Base-by-base conservation (phyloP, 2,329 filamentous ascomycete genomes). In the Aspergillus sojae region DNA sequence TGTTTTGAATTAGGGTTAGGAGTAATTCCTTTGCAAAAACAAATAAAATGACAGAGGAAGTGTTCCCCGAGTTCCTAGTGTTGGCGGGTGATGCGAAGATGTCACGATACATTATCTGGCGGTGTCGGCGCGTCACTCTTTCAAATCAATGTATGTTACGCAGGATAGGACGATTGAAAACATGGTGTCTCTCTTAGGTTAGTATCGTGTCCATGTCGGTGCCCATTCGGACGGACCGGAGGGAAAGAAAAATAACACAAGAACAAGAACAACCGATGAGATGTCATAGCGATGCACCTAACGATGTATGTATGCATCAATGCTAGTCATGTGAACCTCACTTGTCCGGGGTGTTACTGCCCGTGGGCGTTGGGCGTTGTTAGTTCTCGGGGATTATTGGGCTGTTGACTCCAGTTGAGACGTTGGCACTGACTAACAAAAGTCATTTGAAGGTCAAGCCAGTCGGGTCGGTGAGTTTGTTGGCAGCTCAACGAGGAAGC, bases 211-310 rank as follows among this genome's bases (percentile, higher is more conserved):
- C 67, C 65, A 67, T 64, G 56, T 57, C 58, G 55, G 69, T 60
- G 62, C 65, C 74, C 75, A 77, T 70, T 76, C 75, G 74, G 75
- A 75, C 65, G 65, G 65, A 65, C 70, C 72, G 75, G 75, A 76
- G 68, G 50, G 46, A 36, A 60, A 28, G 26, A 28, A 28, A 52
- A 32, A 50, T 52, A 43, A 46, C 57, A 36, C n/a, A 45, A 52
- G n/a, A 50, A 54, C 46, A 43, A 48, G 61, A 59, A 36, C 30
- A 45, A 60, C 34, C 34, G 53, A 36, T 58, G 58, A 63, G 58
- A 67, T 66, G 59, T 57, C 62, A 63, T 68, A 26, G 55, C 54
- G 21, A 61, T 56, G 65, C 61, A 50, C 55, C 65, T 50, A 63
- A 52, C 39, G 41, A 54, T 59, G 60, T 59, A 54, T 59, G 60